Evolutionary conservation across 169 alveolate genomes (phyloP), one percentile per base, ranked within the genome.

Genomic region (Neospora caninum): DNA sequence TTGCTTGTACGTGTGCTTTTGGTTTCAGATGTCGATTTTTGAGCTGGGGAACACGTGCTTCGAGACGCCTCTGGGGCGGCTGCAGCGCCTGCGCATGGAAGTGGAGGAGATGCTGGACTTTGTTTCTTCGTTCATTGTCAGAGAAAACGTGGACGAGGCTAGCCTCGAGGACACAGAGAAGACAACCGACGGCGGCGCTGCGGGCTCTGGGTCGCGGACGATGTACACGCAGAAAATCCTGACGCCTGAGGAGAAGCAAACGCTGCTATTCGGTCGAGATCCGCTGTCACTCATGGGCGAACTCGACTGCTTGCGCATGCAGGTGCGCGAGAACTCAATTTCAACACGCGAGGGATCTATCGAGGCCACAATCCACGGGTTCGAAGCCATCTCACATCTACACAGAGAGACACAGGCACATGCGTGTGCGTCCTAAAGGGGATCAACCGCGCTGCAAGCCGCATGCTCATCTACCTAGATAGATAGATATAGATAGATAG

Each of bases 31-130:
- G 42, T 73, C 39, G 45, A 73, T 73, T 9, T 73, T 73, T n/a
- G 84, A 73, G 84, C 41, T 73, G 42, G 84, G 84, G 42, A 73
- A 36, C 84, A 73, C 84, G 43, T 31, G 84, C 49, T 93, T 93
- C 64, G 95, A 93, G 45, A 93, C 95, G 73, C 95, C 95, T 27
- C 58, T 93, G 43, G 94, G 93, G 80, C 38, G 95, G 53, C 91
- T 93, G 83, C 86, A 88, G 88, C 86, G 95, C n/a, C 41, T 93
- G 87, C 95, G 91, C 53, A 88, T 91, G 43, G 95, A 93, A 38
- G 95, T 93, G 58, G 95, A 93, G 80, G 95, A 93, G 53, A 88
- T 93, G 95, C 87, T 88, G 91, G 93, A 93, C 20, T 93, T 88
- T 34, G 92, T 92, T 16, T 92, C 95, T 31, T 92, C 95, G n/a